Percentiles rank a stretch among this genome's conserved stretches.
Conservation (phyloP, 139 green algal genomes). For the Picochlorum sp. region DNA sequence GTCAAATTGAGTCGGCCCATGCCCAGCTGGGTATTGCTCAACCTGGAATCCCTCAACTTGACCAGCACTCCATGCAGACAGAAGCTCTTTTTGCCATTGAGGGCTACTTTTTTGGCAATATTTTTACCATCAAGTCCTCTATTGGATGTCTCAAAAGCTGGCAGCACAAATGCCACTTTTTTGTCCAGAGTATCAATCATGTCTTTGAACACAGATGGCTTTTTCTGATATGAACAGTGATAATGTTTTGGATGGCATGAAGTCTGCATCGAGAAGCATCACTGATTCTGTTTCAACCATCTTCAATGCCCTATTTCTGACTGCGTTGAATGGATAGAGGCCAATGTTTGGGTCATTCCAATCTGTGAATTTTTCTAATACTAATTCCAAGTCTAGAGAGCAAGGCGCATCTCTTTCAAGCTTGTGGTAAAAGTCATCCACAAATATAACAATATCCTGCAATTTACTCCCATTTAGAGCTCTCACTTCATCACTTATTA, state of each 20-base stretch:
- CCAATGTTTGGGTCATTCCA: not conserved
- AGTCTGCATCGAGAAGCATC: slow-evolving; percentile 34
- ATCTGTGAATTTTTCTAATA: slow-evolving; percentile 7
- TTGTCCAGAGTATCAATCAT: not conserved
- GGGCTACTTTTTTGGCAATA: not conserved
- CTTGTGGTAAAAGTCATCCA: slow-evolving; percentile 3
- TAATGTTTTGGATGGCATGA: slow-evolving; percentile 14
- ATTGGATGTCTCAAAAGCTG: not conserved
- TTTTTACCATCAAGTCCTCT: not conserved
- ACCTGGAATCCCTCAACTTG: slow-evolving; percentile 8
- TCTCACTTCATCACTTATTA: not conserved
- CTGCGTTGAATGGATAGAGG: slow-evolving; percentile 18
- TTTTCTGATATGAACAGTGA: not conserved
- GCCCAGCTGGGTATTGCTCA: slow-evolving; percentile 2
- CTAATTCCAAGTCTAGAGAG: slow-evolving; percentile 9
- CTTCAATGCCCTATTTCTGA: slow-evolving; percentile 16
- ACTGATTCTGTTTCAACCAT: slow-evolving; percentile 17
- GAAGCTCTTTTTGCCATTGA: not conserved
- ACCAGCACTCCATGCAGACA: slow-evolving; percentile 1
- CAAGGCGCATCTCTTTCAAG: slow-evolving; percentile 1
- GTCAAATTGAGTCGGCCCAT: slow-evolving; percentile 2
- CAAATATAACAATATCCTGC: not conserved
- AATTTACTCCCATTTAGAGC: slow-evolving; percentile 5
- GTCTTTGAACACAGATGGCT: not conserved
- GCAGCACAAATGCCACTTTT: not conserved